phyloP scores from a whole-genome alignment of 345 rosid species.

The Populus ilicifolia region DNA sequence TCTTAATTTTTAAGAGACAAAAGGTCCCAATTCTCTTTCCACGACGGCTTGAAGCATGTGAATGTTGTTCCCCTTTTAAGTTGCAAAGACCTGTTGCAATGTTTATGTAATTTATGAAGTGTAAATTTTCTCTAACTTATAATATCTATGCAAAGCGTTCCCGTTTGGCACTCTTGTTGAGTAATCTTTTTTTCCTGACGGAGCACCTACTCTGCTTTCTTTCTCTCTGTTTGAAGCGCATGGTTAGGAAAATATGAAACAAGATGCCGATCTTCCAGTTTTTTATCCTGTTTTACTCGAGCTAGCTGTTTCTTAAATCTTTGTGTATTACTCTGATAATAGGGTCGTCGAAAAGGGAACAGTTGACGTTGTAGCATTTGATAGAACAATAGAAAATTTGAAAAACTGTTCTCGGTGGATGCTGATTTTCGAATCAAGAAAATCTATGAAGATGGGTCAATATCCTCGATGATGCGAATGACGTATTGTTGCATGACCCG shows the following conservation, averaged over 20 bases:
- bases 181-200: not conserved
- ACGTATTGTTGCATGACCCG: not conserved
- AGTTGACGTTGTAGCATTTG: not conserved
- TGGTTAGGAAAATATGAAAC: not conserved
- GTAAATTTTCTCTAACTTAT: constrained; percentile 56
- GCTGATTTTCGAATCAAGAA: not conserved
- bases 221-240: not conserved
- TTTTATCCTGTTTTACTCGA: not conserved
- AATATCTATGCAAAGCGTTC: constrained; percentile 25
- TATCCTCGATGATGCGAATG: not conserved
- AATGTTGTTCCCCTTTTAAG: constrained; percentile 26
- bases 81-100: constrained; percentile 28
- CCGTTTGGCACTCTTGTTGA: constrained; percentile 9
- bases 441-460: not conserved
- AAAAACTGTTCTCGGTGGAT: no score
- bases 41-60: constrained; percentile 30
- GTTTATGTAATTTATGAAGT: constrained; percentile 39
- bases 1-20: constrained; percentile 36
- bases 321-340: not conserved
- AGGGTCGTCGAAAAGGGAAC: not conserved
- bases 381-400: not conserved
- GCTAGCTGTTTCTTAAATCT: not conserved
- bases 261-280: not conserved
- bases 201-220: not conserved
- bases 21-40: constrained; percentile 10